Percentiles rank a stretch among this genome's conserved stretches.
Conservation (phyloP, 1,139 yeast species). For the Yarrowia galli region DNA sequence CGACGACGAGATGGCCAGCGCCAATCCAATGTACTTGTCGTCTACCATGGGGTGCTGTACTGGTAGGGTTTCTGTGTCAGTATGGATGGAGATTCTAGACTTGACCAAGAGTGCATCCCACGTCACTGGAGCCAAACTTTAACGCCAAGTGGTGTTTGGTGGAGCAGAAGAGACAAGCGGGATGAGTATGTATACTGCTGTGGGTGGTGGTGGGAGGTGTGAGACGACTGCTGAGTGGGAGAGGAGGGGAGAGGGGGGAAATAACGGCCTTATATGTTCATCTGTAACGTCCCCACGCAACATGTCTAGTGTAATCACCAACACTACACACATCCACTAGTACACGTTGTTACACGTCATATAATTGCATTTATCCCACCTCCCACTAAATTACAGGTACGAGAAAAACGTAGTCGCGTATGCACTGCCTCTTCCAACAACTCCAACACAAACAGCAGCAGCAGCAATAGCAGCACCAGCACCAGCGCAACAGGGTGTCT, state of each 20-base stretch:
- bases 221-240: too few relatives aligned
- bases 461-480: too few relatives aligned
- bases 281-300: too few relatives aligned
- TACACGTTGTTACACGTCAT: neutral
- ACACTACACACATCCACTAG: too few relatives aligned
- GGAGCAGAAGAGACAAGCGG: too few relatives aligned
- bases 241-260: too few relatives aligned
- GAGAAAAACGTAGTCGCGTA: neutral
- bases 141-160: neutral
- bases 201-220: too few relatives aligned
- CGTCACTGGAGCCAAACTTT: slow-evolving; percentile 11
- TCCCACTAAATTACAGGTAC: neutral
- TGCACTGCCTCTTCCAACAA: slow-evolving; percentile 14
- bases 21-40: slow-evolving; percentile 84
- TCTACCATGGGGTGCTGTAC: slow-evolving; percentile 49
- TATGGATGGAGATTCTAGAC: neutral
- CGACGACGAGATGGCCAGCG: slow-evolving; percentile 85
- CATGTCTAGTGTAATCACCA: neutral
- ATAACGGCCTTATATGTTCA: too few relatives aligned
- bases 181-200: too few relatives aligned
- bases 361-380: neutral
- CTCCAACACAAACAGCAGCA: too few relatives aligned
- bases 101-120: slow-evolving; percentile 3
- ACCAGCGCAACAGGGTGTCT: neutral
- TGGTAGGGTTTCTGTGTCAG: neutral